Evolutionary conservation across 148 eudicot genomes (phyloP).

Genomic region (Nyssa sinensis): DNA sequence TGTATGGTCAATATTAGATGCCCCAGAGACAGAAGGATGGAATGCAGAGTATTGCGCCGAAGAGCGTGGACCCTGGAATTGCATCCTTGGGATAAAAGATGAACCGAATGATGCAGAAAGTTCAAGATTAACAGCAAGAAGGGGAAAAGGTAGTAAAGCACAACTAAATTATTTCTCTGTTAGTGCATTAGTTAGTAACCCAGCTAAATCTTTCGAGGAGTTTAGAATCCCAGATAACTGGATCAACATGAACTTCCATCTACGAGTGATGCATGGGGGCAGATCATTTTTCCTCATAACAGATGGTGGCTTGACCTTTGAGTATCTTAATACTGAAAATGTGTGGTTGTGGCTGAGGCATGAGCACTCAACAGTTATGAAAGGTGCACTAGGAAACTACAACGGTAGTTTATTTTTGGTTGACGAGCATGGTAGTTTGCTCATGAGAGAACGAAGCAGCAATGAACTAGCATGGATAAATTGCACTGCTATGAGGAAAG

Average conservation of each 20-base stretch:
- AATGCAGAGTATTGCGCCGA: constrained; percentile 80
- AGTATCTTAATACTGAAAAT: constrained; percentile 59
- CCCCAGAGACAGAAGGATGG: constrained; percentile 94
- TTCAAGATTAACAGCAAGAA: constrained; percentile 40
- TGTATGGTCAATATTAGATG: constrained; percentile 68
- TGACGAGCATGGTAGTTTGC: constrained; percentile 59
- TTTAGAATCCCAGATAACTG: constrained; percentile 24
- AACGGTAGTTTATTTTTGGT: constrained; percentile 75
- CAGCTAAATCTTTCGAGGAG: constrained; percentile 18
- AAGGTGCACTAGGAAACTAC: constrained; percentile 63
- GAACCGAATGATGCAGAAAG: constrained; percentile 34
- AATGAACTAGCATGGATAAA: constrained; percentile 64
- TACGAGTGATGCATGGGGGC: constrained; percentile 64
- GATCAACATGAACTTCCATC: constrained; percentile 41
- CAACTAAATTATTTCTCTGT: constrained; percentile 48
- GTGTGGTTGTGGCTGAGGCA: constrained; percentile 73
- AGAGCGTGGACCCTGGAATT: constrained; percentile 69
- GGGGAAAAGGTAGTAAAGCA: constrained; percentile 38
- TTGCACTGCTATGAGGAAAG: constrained; percentile 73
- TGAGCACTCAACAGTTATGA: constrained; percentile 51
- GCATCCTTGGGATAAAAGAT: constrained; percentile 63
- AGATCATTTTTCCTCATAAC: constrained; percentile 65
- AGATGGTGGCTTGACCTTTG: constrained; percentile 46
- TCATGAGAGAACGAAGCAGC: constrained; percentile 60
- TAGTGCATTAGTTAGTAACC: constrained; percentile 16